phyloP scores from a whole-genome alignment of 2,329 filamentous ascomycete genomes.

The Fusarium avenaceum region DNA sequence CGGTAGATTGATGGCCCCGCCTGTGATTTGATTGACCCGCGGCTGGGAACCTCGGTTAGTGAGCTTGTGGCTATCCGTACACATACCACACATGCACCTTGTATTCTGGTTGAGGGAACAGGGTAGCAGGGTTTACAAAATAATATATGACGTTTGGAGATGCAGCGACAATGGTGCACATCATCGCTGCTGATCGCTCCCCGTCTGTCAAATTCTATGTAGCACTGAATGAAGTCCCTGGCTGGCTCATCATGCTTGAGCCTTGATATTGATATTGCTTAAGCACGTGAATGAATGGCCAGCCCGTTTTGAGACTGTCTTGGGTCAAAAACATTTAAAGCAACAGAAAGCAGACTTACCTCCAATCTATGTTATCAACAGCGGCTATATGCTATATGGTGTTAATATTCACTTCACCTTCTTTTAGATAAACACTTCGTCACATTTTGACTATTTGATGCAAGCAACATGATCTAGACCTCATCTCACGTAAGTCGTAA shows the following conservation, averaged over 20 bases:
- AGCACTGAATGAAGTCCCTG: background rate
- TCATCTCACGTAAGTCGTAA: background rate
- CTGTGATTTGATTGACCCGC: slow-evolving; percentile 39
- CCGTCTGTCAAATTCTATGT: background rate
- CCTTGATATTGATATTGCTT: background rate
- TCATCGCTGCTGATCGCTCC: background rate
- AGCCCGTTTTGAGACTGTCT: background rate
- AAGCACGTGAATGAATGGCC: background rate
- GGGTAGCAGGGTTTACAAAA: background rate
- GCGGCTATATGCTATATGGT: too few relatives aligned
- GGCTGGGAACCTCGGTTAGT: slow-evolving; percentile 48
- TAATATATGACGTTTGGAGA: slow-evolving; percentile 2
- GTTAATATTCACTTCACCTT: too few relatives aligned
- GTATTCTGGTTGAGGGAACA: background rate
- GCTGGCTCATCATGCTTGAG: background rate
- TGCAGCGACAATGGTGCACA: background rate
- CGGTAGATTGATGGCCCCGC: slow-evolving; percentile 47
- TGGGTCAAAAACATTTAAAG: background rate
- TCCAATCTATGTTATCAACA: too few relatives aligned
- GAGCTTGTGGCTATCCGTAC: background rate
- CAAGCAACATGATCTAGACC: too few relatives aligned
- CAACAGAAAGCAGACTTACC: background rate
- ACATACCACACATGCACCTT: background rate
- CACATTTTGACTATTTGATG: too few relatives aligned
- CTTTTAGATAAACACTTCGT: too few relatives aligned